These are phyloP conservation scores for Suillus fuscotomentosus DNA, from an alignment of 768 basidiomycete genomes.

Conservation along the genomic window DNA sequence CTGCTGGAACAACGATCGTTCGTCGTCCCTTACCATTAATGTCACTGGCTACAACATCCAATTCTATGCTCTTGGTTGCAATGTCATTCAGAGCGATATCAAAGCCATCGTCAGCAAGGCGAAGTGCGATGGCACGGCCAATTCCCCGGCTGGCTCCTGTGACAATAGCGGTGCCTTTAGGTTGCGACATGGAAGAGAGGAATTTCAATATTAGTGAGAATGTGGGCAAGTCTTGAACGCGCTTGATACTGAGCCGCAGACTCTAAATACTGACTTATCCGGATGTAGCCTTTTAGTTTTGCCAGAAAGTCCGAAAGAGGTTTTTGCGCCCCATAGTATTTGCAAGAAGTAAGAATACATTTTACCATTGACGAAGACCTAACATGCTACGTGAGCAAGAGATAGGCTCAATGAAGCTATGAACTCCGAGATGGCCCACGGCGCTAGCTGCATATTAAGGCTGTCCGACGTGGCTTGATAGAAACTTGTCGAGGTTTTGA, in stretches of 20 bases:
- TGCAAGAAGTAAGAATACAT: background rate
- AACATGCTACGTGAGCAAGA: background rate
- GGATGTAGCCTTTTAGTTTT: background rate
- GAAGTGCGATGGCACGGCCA: conserved; percentile 44
- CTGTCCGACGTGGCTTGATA: conserved; percentile 19
- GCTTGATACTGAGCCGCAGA: background rate
- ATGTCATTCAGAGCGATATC: conserved; percentile 48
- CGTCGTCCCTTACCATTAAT: conserved; percentile 11
- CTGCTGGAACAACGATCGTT: conserved; percentile 3
- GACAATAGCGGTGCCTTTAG: conserved; percentile 35
- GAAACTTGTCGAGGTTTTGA: background rate
- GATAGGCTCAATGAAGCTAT: background rate
- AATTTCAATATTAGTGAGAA: background rate
- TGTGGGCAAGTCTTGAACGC: background rate
- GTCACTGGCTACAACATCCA: conserved; percentile 12
- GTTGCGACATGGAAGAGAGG: background rate
- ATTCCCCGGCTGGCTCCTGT: conserved; percentile 49
- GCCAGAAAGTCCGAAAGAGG: background rate
- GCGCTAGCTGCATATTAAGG: conserved; percentile 30
- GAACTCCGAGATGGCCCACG: conserved; percentile 29
- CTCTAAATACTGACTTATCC: background rate
- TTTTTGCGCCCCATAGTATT: background rate
- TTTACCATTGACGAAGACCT: background rate
- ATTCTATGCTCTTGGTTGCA: conserved; percentile 4
- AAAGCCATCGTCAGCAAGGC: conserved; percentile 47